Base-by-base conservation (phyloP, 768 basidiomycete genomes). In the Hericium erinaceus region DNA sequence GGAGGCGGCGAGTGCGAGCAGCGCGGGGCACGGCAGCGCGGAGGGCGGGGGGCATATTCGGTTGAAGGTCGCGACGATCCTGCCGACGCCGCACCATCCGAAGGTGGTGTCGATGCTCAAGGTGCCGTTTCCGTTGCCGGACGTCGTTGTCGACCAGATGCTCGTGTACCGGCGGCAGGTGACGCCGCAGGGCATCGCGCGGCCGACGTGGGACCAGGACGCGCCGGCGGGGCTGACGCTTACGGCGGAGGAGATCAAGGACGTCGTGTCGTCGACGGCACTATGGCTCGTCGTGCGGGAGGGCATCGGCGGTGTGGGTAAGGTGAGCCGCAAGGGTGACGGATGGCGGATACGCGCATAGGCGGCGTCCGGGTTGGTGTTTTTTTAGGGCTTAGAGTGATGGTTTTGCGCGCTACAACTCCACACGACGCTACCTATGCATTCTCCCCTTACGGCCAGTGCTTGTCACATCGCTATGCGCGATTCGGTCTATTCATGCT, bases 61-160 rank as follows among this genome's bases (percentile, higher is more conserved):
- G 20, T 63, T 92, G 39, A 87, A 90, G 66, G 83, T 95, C 11
- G 95, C 84, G 16, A 92, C 89, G 37, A 77, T 98, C 38, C 84
- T 84, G 12, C 95, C 95, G 22, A 92, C 92, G 8, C 95, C 94
- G 22, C 94, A 98, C 68, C 95, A 98, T 70, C 95, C 95, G 9
- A 93, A 95, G 68, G 88, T 98, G 20, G 88, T 98, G 46, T 87
- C 85, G 39, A 83, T 94, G 73, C 78, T 98, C 64, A 93, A 93
- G 69, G 82, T 95, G 54, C 92, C 95, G 24, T 94, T 88, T 72
- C 87, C 91, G 0, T 78, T 97, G 1, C 87, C 92, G 0, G 87
- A 94, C 58, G 76, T 97, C 18, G 83, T 87, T 61, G 77, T 95
- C 20, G 84, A 87, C 64, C 72, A 69, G 52, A 73, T 85, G 72